phyloP scores from a whole-genome alignment of 495 filamentous ascomycete species.

The Endocarpon pusillum region DNA sequence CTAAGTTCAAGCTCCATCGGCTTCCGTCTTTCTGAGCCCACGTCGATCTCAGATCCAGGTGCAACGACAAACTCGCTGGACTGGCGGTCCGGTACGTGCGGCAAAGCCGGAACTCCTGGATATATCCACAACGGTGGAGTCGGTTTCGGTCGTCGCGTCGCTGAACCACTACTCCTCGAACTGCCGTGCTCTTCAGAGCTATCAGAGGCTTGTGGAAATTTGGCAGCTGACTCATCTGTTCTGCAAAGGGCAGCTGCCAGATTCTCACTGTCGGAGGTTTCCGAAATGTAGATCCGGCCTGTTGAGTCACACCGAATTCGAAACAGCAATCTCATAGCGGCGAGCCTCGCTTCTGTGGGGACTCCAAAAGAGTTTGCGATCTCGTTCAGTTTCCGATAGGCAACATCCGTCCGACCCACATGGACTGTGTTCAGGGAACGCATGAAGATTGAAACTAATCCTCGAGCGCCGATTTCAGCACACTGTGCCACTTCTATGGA shows the following conservation, averaged over 20 bases:
- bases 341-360: constrained; percentile 51
- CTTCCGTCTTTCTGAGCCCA: constrained; percentile 13
- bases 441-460: no score
- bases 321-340: constrained; percentile 69
- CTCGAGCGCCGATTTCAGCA: no score
- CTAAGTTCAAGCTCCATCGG: constrained; percentile 40
- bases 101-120: constrained; percentile 29
- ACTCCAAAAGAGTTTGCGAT: constrained; percentile 25
- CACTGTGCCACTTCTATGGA: no score
- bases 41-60: constrained; percentile 9
- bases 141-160: constrained; percentile 23
- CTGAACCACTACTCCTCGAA: constrained; percentile 11
- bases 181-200: constrained; percentile 8
- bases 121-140: constrained; percentile 40
- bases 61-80: constrained; percentile 30
- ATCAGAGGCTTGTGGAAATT: constrained; percentile 12
- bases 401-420: no score
- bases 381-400: no score
- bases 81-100: constrained; percentile 30
- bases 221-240: constrained; percentile 30
- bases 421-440: no score
- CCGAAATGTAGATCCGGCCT: constrained; percentile 48
- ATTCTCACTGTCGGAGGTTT: constrained; percentile 47
- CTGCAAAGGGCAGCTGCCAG: constrained; percentile 56
- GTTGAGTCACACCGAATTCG: constrained; percentile 67